These are phyloP conservation scores for Mucor velutinosus DNA, from an alignment of 371 early-diverging fungal species.

Conservation along the genomic window DNA sequence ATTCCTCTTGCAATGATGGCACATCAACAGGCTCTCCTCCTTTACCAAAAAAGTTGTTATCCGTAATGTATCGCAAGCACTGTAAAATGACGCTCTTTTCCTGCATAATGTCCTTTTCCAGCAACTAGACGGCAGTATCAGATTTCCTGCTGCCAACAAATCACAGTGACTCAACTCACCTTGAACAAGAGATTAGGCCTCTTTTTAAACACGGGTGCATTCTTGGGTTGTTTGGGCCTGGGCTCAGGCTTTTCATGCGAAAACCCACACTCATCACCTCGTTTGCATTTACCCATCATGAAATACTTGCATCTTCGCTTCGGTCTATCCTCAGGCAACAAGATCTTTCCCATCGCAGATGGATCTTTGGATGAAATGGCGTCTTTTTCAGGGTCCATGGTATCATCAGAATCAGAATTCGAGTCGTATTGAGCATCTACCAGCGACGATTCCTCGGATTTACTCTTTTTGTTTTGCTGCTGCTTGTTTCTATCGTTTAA, in stretches of 20 bases:
- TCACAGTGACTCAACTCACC: constrained; percentile 24
- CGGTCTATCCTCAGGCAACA: constrained; percentile 32
- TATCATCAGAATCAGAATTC: constrained; percentile 24
- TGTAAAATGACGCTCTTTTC: constrained; percentile 58
- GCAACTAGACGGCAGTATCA: constrained; percentile 20
- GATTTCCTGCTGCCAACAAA: too few relatives aligned
- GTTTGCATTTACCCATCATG: constrained; percentile 42
- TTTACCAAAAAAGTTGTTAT: constrained; percentile 38
- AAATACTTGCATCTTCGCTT: constrained; percentile 52
- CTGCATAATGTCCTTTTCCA: constrained; percentile 57
- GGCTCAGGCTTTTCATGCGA: constrained; percentile 46
- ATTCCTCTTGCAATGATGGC: background rate
- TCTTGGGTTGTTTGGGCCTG: constrained; percentile 24
- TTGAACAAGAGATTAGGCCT: constrained; percentile 50
- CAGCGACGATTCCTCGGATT: background rate
- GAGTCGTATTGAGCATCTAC: constrained; percentile 14
- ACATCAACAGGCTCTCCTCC: background rate
- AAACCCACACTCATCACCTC: constrained; percentile 52
- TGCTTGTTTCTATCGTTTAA: constrained; percentile 6
- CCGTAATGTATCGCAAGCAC: constrained; percentile 44
- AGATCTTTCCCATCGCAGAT: constrained; percentile 39
- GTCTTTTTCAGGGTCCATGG: constrained; percentile 54
- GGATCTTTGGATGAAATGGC: constrained; percentile 63
- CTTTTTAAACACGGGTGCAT: constrained; percentile 20
- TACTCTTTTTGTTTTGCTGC: constrained; percentile 1